A percentile compares a stretch with the other conserved stretches of the same genome.
Evolutionary conservation across 495 filamentous ascomycete species (phyloP).

Genomic region (Aspergillus panamensis): DNA sequence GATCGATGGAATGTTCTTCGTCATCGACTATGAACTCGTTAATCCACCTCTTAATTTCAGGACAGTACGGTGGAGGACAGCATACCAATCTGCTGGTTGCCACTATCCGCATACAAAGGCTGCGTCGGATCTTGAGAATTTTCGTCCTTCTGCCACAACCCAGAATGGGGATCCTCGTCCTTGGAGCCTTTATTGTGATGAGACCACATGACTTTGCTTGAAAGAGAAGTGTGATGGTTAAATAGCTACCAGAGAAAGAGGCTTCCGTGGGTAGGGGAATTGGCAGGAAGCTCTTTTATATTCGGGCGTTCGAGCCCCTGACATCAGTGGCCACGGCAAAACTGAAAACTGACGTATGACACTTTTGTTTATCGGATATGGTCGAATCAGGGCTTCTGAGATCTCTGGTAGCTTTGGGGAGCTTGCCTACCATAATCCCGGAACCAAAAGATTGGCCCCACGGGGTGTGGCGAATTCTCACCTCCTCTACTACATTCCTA

Average conservation of each 20-base stretch:
- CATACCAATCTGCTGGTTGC: neutral
- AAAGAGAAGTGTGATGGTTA: too few relatives aligned
- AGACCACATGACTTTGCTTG: neutral
- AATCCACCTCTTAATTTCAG: neutral
- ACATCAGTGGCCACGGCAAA: neutral
- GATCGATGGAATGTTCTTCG: neutral
- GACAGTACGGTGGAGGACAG: neutral
- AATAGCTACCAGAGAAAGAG: too few relatives aligned
- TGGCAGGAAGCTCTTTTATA: neutral
- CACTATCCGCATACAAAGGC: neutral
- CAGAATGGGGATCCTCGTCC: neutral
- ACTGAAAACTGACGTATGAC: neutral
- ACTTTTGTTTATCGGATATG: neutral
- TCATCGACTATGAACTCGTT: neutral
- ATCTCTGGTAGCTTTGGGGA: neutral
- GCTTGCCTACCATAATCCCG: neutral
- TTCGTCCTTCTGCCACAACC: neutral
- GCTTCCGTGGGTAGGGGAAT: too few relatives aligned
- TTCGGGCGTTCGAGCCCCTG: neutral
- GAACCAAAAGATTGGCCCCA: neutral
- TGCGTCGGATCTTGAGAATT: neutral
- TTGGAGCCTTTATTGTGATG: neutral
- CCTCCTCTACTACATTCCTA: neutral
- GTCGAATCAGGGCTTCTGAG: neutral
- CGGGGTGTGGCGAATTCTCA: neutral